Conservation (phyloP, 805 yeast species). For the Zygotorulaspora sp. region DNA sequence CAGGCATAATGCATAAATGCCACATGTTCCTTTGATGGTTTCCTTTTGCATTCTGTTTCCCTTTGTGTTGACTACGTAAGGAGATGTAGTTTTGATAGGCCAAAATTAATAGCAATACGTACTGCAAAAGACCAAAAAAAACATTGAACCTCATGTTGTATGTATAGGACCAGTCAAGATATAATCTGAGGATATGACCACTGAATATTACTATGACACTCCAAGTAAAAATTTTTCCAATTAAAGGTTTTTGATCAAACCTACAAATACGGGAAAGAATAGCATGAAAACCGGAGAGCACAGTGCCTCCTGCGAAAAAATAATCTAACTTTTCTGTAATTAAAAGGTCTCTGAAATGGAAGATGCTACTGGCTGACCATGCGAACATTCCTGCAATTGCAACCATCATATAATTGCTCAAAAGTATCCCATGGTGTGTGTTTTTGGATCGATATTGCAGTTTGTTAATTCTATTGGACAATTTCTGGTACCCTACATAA, state of each 20-base stretch:
- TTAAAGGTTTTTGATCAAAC: constrained; percentile 42
- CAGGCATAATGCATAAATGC: constrained; percentile 43
- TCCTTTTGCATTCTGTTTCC: constrained; percentile 2
- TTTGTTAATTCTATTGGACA: constrained; percentile 24
- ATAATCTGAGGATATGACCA: constrained; percentile 61
- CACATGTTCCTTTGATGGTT: constrained; percentile 11
- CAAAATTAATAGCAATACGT: constrained; percentile 39
- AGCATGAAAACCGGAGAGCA: constrained; percentile 71
- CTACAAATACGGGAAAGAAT: constrained; percentile 57
- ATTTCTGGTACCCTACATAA: constrained; percentile 41
- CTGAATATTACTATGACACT: constrained; percentile 49
- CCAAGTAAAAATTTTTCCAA: constrained; percentile 37
- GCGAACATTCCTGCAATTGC: constrained; percentile 72
- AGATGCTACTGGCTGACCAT: constrained; percentile 81
- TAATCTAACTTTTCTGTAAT: constrained; percentile 84
- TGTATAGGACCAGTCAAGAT: constrained; percentile 79
- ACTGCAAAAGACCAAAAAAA: constrained; percentile 70
- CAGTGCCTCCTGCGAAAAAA: constrained; percentile 88
- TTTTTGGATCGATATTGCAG: constrained; percentile 12
- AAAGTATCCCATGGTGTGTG: constrained; percentile 10
- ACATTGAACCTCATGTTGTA: constrained; percentile 93
- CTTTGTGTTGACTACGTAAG: constrained; percentile 9
- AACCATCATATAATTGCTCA: constrained; percentile 35
- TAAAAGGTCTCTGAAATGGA: constrained; percentile 79
- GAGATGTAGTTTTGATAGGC: constrained; percentile 33